Evolutionary conservation across 148 eudicot species (phyloP).

Genomic region (Salicornia ramosissima): DNA sequence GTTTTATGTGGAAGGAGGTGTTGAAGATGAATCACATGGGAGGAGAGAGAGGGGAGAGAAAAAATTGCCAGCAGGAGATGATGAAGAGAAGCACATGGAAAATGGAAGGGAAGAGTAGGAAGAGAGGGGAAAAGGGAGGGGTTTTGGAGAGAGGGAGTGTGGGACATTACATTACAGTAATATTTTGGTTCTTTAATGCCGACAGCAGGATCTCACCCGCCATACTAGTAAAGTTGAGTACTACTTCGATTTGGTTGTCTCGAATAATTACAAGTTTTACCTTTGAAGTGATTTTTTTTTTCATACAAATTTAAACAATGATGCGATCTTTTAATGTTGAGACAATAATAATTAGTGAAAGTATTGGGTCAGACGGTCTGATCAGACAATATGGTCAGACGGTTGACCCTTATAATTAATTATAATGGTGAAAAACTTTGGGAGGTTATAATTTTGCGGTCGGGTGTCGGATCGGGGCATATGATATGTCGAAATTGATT

Average conservation of each 20-base stretch:
- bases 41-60: background rate
- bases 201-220: background rate
- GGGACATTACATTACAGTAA: background rate
- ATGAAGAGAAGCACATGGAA: slow-evolving; percentile 18
- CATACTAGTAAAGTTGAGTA: background rate
- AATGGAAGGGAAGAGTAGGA: background rate
- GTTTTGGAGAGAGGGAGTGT: slow-evolving; percentile 16
- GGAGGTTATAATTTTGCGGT: no score
- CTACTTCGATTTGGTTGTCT: background rate
- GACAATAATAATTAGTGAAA: no score
- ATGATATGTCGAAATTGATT: no score
- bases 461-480: no score
- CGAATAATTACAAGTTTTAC: background rate
- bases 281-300: background rate
- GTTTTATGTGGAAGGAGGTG: background rate
- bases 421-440: no score
- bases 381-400: no score
- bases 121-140: slow-evolving; percentile 2
- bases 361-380: no score
- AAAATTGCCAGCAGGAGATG: slow-evolving; percentile 8
- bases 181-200: background rate
- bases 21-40: background rate
- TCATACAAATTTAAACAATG: background rate
- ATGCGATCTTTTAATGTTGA: background rate
- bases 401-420: no score